Base-by-base conservation (phyloP, 108 stramenopile species). In the Skeletonema costatum region DNA sequence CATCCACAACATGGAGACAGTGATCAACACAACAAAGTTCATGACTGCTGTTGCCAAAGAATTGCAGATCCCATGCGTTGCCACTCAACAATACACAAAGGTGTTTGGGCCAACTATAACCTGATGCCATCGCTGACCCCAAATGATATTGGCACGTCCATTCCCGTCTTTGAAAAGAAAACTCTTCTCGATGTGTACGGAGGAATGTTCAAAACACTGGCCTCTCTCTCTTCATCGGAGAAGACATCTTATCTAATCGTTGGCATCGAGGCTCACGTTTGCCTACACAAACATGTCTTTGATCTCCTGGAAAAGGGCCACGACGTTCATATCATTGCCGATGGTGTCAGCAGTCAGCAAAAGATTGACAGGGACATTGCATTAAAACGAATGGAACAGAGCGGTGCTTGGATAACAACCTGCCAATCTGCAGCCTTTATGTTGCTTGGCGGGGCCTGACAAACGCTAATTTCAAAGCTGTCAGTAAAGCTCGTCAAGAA, bases 261-360 rank as follows among this genome's bases (percentile, higher is more conserved):
- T 11, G 99, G 99, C 2, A 98, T 99, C 72, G 99, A 99, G 82
- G 92, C 98, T 19, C 97, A 98, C 70, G 97, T 98, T 10, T 98
- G 98, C 77, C 87, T 98, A 9, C 96, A 66, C 96, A 97, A 78
- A 98, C 97, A 4, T 82, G 83, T n/a, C 35, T 69, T 98, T 53
- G 97, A 98, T 83, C 81, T 98, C 13, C 74, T 98, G 39, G 94
- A 93, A 56, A 71, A 82, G 42, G 95, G 90, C 8, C 85, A 86
- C 21, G 89, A 96, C 38, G 98, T 98, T 2, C 98, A 98, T 82
- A 56, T 98, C 8, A 88, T 97, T 75, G 85, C 78, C 17, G 98
- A 98, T 72, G 96, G 85, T 10, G 89, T 93, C n/a, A 92, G 90
- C 76, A 87, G 86, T 68, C 92, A 93, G 63, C 88, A 90, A 61